Base-by-base conservation (phyloP, 495 filamentous ascomycete species). In the Astrothelium subdiscretum region DNA sequence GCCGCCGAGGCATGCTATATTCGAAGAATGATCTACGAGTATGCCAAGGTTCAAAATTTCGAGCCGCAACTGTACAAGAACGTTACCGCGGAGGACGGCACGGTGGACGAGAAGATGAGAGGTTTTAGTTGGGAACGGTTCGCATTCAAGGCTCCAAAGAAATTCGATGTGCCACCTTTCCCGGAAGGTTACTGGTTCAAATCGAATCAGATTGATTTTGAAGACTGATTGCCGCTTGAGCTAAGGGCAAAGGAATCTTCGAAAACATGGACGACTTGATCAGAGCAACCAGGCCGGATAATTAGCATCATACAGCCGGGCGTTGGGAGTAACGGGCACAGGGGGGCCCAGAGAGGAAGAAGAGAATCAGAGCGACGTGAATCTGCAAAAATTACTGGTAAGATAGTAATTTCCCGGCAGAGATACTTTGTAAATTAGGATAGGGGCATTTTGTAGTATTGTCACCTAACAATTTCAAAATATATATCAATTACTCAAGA, bases 1-100 rank as follows among this genome's bases (percentile, higher is more conserved):
- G 62, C 62, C 5, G 62, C 62, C 32, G 62, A 64, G 59, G 62
- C 58, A 31, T 64, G 62, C 59, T 64, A 64, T 32, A 54, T 54
- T 29, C 48, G 48, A 15, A 20, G 48, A 54, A 54, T 54, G 48
- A 54, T 54, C 26, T 54, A 54, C 24, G 48, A 54, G 29, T 54
- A 54, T 15, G 48, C 48, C 4, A 54, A 54, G 24, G 48, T 54
- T 3, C 48, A 54, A 54, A 54, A 54, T 29, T 54, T 54, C 29
- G 48, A 26, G 48, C 48, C 48, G 5, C 48, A 26, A 29, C 24
- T 29, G 15, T 54, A 54, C 48, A 54, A 29, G 29, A 54, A 54
- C 2, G 24, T 27, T 8, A 54, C 48, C 6, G 15, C 26, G 2
- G 48, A 54, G 6, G 48, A 54, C 15, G 48, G 48, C 5, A 54